phyloP scores from a whole-genome alignment of 305 asterid genomes.

The Andrographis paniculata region DNA sequence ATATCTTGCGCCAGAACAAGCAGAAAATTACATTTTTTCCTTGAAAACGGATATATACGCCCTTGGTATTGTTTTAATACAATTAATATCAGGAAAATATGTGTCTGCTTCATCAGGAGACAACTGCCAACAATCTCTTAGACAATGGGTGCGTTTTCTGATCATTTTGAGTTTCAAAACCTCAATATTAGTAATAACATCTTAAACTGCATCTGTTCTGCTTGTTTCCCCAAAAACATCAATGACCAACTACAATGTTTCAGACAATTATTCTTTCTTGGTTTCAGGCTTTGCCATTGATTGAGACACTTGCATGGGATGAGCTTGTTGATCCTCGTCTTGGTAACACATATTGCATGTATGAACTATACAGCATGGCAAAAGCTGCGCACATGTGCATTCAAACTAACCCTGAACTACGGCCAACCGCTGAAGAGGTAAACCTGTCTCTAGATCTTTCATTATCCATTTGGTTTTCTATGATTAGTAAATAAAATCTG shows the following conservation, averaged over 20 bases:
- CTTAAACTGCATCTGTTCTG: background rate
- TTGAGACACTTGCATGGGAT: constrained; percentile 24
- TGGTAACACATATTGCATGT: constrained; percentile 26
- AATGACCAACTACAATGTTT: background rate
- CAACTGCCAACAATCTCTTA: constrained; percentile 23
- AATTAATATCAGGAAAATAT: constrained; percentile 38
- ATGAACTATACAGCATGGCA: constrained; percentile 45
- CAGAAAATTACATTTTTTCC: constrained; percentile 24
- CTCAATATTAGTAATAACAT: background rate
- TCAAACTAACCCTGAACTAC: constrained; percentile 27
- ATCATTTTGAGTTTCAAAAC: constrained; percentile 2
- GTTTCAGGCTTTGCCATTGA: constrained; percentile 41
- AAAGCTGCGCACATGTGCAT: constrained; percentile 40
- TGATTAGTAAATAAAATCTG: background rate
- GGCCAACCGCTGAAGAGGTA: constrained; percentile 57
- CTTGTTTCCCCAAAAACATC: background rate
- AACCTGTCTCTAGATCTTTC: background rate
- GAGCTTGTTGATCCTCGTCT: constrained; percentile 48
- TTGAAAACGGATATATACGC: constrained; percentile 42
- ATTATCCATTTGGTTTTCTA: background rate
- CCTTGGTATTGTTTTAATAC: constrained; percentile 36
- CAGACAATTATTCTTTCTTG: constrained; percentile 1
- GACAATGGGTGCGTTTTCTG: constrained; percentile 35
- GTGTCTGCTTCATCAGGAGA: constrained; percentile 24
- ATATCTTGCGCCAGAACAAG: constrained; percentile 46